A percentile compares a stretch with the other conserved stretches of the same genome.
These are phyloP conservation scores for Monosporozyma siamensis DNA, from an alignment of 805 yeast species.

Conservation along the genomic window DNA sequence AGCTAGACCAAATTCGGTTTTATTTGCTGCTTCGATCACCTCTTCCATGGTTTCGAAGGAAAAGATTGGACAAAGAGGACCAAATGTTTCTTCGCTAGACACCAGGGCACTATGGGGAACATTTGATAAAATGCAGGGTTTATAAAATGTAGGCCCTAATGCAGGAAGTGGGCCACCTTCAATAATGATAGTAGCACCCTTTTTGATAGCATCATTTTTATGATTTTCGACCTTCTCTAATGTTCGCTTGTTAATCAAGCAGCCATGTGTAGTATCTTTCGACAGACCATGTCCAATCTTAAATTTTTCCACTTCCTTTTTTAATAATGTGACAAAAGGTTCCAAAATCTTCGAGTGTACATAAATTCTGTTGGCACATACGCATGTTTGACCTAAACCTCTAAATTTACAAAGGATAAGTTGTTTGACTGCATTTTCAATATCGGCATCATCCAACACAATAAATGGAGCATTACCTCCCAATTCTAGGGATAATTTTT, in stretches of 20 bases:
- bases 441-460: slow-evolving; percentile 50
- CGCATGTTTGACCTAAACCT: slow-evolving; percentile 58
- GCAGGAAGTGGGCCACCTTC: slow-evolving; percentile 45
- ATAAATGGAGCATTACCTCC: slow-evolving; percentile 64
- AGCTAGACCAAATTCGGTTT: slow-evolving; percentile 48
- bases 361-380: slow-evolving; percentile 51
- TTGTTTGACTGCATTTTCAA: slow-evolving; percentile 45
- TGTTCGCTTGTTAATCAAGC: slow-evolving; percentile 43
- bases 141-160: slow-evolving; percentile 43
- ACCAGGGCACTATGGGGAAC: slow-evolving; percentile 45
- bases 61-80: slow-evolving; percentile 52
- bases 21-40: slow-evolving; percentile 46
- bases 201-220: slow-evolving; percentile 41
- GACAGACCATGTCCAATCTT: slow-evolving; percentile 51
- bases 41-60: slow-evolving; percentile 46
- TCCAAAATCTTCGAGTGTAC: slow-evolving; percentile 45
- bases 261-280: slow-evolving; percentile 44
- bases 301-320: slow-evolving; percentile 38
- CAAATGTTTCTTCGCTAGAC: slow-evolving; percentile 51
- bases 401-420: slow-evolving; percentile 50
- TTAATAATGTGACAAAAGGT: slow-evolving; percentile 37
- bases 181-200: slow-evolving; percentile 44
- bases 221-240: slow-evolving; percentile 48
- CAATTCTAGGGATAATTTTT: slow-evolving; percentile 52
- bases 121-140: slow-evolving; percentile 45